Conservation (phyloP, 2,329 filamentous ascomycete species). For the Samsoniella hepiali region DNA sequence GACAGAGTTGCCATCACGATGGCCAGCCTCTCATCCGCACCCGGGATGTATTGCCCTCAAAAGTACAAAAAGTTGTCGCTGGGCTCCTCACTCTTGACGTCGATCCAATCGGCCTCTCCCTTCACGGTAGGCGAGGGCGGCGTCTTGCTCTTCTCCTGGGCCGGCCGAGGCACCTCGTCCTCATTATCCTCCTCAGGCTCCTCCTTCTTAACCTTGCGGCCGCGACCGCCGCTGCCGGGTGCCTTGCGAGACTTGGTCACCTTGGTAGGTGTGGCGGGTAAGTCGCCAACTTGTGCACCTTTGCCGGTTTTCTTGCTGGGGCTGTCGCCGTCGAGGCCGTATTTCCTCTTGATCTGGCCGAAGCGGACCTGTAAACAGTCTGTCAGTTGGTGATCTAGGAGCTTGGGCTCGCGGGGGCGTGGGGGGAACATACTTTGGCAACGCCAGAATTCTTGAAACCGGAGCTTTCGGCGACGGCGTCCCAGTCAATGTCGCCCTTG, state of each 20-base stretch:
- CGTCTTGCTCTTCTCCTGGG: constrained; percentile 7
- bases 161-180: background rate
- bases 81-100: background rate
- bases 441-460: constrained; percentile 45
- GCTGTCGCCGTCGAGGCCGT: constrained; percentile 35
- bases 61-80: background rate
- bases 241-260: constrained; percentile 21
- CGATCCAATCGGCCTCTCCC: constrained; percentile 13
- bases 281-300: constrained; percentile 7
- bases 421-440: constrained; percentile 38
- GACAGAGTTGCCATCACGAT: too few relatives aligned
- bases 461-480: constrained; percentile 39
- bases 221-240: constrained; percentile 21
- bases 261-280: constrained; percentile 10
- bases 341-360: constrained; percentile 48
- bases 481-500: constrained; percentile 48
- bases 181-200: constrained; percentile 24
- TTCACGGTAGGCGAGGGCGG: constrained; percentile 18
- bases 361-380: constrained; percentile 39
- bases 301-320: constrained; percentile 7
- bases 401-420: background rate
- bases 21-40: too few relatives aligned
- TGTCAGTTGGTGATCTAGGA: background rate
- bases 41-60: background rate
- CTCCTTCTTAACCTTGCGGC: constrained; percentile 18